Evolutionary conservation across 495 filamentous ascomycete genomes (phyloP).

Genomic region (Neurospora intermedia): DNA sequence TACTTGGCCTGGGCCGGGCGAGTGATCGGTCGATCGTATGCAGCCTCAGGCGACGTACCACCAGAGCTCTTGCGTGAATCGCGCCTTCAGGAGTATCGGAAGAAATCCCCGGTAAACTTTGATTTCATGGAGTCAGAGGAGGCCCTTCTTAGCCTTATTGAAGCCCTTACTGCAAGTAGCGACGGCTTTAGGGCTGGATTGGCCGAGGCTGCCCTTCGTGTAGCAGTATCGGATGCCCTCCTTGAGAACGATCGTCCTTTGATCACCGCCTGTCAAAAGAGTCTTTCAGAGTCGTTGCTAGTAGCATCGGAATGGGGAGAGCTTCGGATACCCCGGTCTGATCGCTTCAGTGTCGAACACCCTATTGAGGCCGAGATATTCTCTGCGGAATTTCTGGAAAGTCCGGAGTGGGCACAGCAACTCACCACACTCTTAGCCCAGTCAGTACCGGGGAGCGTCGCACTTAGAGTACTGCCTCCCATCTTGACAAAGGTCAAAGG

Average conservation of each 20-base stretch:
- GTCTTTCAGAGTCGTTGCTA: slow-evolving; percentile 29
- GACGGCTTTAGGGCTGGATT: slow-evolving; percentile 55
- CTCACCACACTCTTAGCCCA: slow-evolving; percentile 51
- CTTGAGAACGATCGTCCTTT: slow-evolving; percentile 35
- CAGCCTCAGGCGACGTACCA: slow-evolving; percentile 56
- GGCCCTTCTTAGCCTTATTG: slow-evolving; percentile 52
- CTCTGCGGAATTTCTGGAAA: slow-evolving; percentile 23
- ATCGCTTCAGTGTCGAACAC: slow-evolving; percentile 15
- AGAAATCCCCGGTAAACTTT: slow-evolving; percentile 24
- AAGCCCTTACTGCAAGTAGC: slow-evolving; percentile 53
- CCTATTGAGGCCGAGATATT: slow-evolving; percentile 20
- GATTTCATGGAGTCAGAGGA: slow-evolving; percentile 29
- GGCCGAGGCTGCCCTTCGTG: slow-evolving; percentile 66
- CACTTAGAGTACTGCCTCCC: slow-evolving; percentile 53
- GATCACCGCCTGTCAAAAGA: slow-evolving; percentile 37
- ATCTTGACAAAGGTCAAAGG: slow-evolving; percentile 51
- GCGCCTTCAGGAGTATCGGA: slow-evolving; percentile 37
- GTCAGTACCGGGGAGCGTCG: slow-evolving; percentile 48
- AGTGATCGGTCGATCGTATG: slow-evolving; percentile 76
- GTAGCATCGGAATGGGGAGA: slow-evolving; percentile 38
- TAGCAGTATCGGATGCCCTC: slow-evolving; percentile 48
- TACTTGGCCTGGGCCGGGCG: slow-evolving; percentile 79
- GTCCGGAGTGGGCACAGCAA: slow-evolving; percentile 50
- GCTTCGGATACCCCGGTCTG: slow-evolving; percentile 37
- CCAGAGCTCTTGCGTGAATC: slow-evolving; percentile 48